Evolutionary conservation across 2,329 filamentous ascomycete species (phyloP).

Genomic region (Ascosphaera pollenicola): DNA sequence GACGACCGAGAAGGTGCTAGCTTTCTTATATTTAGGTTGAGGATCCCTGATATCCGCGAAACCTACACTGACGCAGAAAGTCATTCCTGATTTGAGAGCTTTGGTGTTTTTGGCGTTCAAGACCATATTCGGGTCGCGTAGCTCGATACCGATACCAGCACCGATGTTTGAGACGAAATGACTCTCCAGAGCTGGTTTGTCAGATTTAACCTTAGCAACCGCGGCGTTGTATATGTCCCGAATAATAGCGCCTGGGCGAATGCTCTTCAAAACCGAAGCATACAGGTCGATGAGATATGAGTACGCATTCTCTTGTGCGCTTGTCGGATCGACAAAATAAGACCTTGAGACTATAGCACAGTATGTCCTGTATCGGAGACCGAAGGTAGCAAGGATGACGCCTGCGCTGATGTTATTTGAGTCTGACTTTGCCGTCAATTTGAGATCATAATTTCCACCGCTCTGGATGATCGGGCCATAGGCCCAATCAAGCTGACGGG

Average conservation of each 20-base stretch:
- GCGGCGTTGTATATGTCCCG: constrained; percentile 91
- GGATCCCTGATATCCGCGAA: constrained; percentile 78
- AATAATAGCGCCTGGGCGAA: constrained; percentile 63
- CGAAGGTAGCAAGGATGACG: constrained; percentile 80
- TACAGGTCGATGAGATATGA: constrained; percentile 70
- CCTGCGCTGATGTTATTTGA: constrained; percentile 71
- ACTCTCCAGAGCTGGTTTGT: constrained; percentile 89
- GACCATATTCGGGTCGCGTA: constrained; percentile 59
- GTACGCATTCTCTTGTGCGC: constrained; percentile 85
- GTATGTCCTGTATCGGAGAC: constrained; percentile 88
- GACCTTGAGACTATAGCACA: constrained; percentile 81
- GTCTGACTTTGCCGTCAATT: constrained; percentile 56
- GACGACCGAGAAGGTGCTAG: constrained; percentile 69
- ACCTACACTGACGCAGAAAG: constrained; percentile 70
- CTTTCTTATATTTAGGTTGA: constrained; percentile 71
- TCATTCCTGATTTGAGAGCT: constrained; percentile 88
- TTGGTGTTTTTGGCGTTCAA: constrained; percentile 73
- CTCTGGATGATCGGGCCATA: constrained; percentile 82
- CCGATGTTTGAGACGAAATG: constrained; percentile 87
- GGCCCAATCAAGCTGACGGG: constrained; percentile 80
- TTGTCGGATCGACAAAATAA: constrained; percentile 92
- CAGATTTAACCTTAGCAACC: constrained; percentile 53
- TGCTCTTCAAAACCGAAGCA: constrained; percentile 71
- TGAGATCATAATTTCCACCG: constrained; percentile 84
- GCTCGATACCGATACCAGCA: constrained; percentile 74